Percentiles rank a stretch among this genome's conserved stretches.
These are phyloP conservation scores for Whalleya microplaca DNA, from an alignment of 2,329 filamentous ascomycete genomes.

Conservation along the genomic window DNA sequence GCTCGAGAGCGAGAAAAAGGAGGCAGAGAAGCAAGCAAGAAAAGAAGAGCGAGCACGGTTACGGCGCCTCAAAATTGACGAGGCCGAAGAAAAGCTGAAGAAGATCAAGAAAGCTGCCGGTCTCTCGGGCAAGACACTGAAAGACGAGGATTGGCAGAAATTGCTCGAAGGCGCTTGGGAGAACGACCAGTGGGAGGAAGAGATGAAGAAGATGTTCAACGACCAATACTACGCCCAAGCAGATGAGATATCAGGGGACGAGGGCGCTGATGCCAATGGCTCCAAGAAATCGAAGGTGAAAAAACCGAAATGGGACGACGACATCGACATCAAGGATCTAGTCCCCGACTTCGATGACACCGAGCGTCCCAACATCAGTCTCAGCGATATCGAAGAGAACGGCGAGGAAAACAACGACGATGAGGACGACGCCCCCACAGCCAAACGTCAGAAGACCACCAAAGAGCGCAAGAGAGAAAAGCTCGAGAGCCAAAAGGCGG, in stretches of 20 bases:
- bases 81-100: constrained; percentile 83
- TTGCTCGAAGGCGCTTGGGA: constrained; percentile 90
- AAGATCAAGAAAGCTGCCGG: constrained; percentile 92
- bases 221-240: constrained; percentile 84
- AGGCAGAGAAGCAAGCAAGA: constrained; percentile 74
- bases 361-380: constrained; percentile 55
- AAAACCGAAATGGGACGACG: constrained; percentile 93
- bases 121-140: constrained; percentile 64
- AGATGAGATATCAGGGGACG: constrained; percentile 66
- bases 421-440: constrained; percentile 46
- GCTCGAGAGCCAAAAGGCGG: constrained; percentile 65
- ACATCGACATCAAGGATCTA: constrained; percentile 95
- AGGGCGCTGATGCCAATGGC: constrained; percentile 53
- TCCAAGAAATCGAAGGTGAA: constrained; percentile 67
- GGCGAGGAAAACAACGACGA: constrained; percentile 44
- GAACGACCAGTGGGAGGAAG: constrained; percentile 84
- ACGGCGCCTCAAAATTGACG: constrained; percentile 86
- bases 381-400: constrained; percentile 58
- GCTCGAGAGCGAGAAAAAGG: constrained; percentile 74
- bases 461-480: constrained; percentile 64
- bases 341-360: constrained; percentile 83
- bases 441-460: constrained; percentile 63
- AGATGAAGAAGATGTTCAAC: constrained; percentile 87
- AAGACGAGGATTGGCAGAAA: constrained; percentile 80
- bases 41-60: constrained; percentile 82